Conservation (phyloP, 192 early-diverging fungal species). For the Globomyces pollinis-pini region DNA sequence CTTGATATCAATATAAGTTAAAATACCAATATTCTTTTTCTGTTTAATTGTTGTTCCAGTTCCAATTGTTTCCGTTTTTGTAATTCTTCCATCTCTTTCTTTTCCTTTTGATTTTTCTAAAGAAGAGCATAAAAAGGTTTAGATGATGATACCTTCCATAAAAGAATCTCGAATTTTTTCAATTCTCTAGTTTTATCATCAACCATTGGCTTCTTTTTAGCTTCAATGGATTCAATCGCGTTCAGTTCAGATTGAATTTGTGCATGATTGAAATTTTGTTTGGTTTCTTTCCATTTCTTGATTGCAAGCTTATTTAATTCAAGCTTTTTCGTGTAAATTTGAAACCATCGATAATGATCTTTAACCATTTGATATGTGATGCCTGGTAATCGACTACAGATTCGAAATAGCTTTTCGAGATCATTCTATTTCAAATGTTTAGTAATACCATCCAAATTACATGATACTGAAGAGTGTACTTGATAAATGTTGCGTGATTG, state of each 20-base stretch:
- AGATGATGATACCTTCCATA: background rate
- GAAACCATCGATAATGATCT: conserved; percentile 1
- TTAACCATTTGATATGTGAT: background rate
- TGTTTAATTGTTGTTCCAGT: background rate
- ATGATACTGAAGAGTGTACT: background rate
- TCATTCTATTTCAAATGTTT: no score
- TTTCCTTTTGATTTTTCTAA: background rate
- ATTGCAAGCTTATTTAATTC: conserved; percentile 4
- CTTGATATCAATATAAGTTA: background rate
- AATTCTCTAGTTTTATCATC: background rate
- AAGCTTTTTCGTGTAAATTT: background rate
- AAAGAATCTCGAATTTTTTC: background rate
- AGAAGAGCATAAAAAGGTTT: no score
- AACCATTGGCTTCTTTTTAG: background rate
- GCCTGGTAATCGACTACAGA: background rate
- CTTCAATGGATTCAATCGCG: background rate
- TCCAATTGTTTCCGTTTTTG: background rate
- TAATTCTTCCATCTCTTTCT: background rate
- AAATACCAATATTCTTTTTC: no score
- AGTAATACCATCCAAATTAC: background rate
- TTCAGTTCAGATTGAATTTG: no score
- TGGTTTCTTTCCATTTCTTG: background rate
- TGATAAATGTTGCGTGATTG: background rate
- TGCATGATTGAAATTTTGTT: no score
- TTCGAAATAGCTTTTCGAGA: background rate